These are phyloP conservation scores for Myxozyma neglecta DNA, from an alignment of 805 yeast species.

Conservation along the genomic window DNA sequence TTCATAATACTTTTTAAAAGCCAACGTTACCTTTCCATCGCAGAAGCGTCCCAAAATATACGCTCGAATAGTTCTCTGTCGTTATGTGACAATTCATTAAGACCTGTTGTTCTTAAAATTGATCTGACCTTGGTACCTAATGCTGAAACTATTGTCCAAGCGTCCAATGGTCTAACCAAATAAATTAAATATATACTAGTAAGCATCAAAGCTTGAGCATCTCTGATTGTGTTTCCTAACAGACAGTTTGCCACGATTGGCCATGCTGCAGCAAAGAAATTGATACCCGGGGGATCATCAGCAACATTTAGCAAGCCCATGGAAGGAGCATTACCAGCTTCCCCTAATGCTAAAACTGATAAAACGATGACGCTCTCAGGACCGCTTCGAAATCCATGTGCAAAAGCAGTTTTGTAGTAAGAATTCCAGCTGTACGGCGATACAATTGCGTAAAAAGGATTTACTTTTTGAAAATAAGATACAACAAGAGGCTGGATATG, in stretches of 20 bases:
- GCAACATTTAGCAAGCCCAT: neutral
- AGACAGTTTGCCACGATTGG: constrained; percentile 9
- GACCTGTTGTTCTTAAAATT: constrained; percentile 2
- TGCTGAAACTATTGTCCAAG: constrained; percentile 17
- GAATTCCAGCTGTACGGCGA: constrained; percentile 23
- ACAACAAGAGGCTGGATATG: constrained; percentile 22
- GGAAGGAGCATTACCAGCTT: constrained; percentile 6
- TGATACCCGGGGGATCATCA: constrained; percentile 11
- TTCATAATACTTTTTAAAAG: neutral
- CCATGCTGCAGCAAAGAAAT: constrained; percentile 23
- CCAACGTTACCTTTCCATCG: constrained; percentile 14
- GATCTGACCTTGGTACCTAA: constrained; percentile 12
- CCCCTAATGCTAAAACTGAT: constrained; percentile 22
- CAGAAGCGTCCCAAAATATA: constrained; percentile 20
- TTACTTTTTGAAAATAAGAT: constrained; percentile 17
- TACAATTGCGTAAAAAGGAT: constrained; percentile 20
- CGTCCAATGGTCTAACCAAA: constrained; percentile 20
- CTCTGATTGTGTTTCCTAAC: constrained; percentile 13
- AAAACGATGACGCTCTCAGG: constrained; percentile 23
- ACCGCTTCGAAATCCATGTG: constrained; percentile 20
- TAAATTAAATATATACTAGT: constrained; percentile 18
- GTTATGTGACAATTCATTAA: neutral
- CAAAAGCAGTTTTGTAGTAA: constrained; percentile 15
- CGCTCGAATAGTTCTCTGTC: constrained; percentile 18
- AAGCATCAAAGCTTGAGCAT: constrained; percentile 21